Percentiles rank a stretch among this genome's conserved stretches.
These are phyloP conservation scores for Kwoniella heveanensis DNA, from an alignment of 768 basidiomycete genomes.

Conservation along the genomic window DNA sequence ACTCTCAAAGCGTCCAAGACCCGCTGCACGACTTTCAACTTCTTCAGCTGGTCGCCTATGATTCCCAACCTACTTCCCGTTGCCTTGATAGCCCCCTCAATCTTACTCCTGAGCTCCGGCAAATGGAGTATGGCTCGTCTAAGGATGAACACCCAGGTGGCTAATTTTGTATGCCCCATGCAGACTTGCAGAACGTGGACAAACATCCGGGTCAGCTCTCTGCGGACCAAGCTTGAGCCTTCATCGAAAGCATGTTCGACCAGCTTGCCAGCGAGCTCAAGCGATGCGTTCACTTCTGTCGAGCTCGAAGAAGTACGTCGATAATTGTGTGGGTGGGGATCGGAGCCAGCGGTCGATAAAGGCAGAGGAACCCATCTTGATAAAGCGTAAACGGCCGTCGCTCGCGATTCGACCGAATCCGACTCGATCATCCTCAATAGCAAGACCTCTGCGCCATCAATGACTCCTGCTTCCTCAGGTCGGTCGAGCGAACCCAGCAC, in stretches of 20 bases:
- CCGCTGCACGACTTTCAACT: conserved; percentile 3
- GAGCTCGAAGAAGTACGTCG: too few species aligned
- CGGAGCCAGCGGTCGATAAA: too few species aligned
- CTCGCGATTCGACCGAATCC: conserved; percentile 36
- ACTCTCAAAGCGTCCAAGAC: not conserved
- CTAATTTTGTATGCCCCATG: conserved; percentile 27
- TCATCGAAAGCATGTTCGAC: conserved; percentile 22
- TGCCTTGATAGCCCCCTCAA: conserved; percentile 11
- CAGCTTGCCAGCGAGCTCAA: conserved; percentile 16
- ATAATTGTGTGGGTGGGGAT: too few species aligned
- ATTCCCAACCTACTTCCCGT: conserved; percentile 4
- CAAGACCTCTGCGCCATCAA: not conserved
- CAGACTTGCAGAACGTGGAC: conserved; percentile 15
- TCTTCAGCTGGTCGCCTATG: not conserved
- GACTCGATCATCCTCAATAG: conserved; percentile 11
- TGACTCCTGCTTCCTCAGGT: conserved; percentile 11
- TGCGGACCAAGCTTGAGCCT: conserved; percentile 40
- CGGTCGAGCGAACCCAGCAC: conserved; percentile 27
- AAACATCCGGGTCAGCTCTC: conserved; percentile 39
- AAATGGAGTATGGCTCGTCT: conserved; percentile 2
- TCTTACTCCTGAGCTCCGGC: not conserved
- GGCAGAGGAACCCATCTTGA: conserved; percentile 28
- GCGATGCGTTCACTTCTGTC: conserved; percentile 3
- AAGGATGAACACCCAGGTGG: conserved; percentile 24
- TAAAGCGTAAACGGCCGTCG: conserved; percentile 44